Base-by-base conservation (phyloP, 2,329 filamentous ascomycete genomes). In the Balansia obtecta region DNA sequence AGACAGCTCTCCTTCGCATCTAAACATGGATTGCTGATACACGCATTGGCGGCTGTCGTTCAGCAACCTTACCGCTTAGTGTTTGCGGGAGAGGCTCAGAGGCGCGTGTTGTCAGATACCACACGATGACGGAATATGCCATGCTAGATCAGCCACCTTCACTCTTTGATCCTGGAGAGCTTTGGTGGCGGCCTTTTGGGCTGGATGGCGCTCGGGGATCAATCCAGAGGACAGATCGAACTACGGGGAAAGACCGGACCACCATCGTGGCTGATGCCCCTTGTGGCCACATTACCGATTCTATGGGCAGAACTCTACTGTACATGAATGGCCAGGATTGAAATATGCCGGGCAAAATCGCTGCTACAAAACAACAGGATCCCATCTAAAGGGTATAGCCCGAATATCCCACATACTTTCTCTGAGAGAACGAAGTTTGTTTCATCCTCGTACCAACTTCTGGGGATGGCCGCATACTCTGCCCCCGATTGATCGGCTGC, bases 81-180 rank as follows among this genome's bases (percentile, higher is more conserved):
- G 34, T 34, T 27, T 15, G 9, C 50, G 46, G 47, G 43, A 49
- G 50, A 50, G 50, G 50, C 50, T 43, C 47, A 22, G 46, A 41
- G 47, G 50, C 50, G 47, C 41, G 46, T 38, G 33, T 48, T 45
- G 46, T 50, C 20, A 40, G 44, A 41, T 48, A 39, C 30, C 32
- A 33, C 18, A 43, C 15, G 13, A 40, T 40, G 44, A 44, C 51
- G 39, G 51, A 49, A 46, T 45, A 46, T 50, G 50, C 42, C 50
- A 44, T 50, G 13, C 32, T 45, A 45, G 45, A 41, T 13, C 48
- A 47, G 47, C 51, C 48, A 48, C 41, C 39, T 20, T 33, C 13
- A 20, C 42, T 10, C 18, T 32, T 34, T 20, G 32, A 44, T 48
- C 30, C 32, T 42, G 30, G 46, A 37, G 16, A 48, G 16, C 46